Conservation (phyloP, 2,329 filamentous ascomycete genomes). For the Tympanopsis confertula region DNA sequence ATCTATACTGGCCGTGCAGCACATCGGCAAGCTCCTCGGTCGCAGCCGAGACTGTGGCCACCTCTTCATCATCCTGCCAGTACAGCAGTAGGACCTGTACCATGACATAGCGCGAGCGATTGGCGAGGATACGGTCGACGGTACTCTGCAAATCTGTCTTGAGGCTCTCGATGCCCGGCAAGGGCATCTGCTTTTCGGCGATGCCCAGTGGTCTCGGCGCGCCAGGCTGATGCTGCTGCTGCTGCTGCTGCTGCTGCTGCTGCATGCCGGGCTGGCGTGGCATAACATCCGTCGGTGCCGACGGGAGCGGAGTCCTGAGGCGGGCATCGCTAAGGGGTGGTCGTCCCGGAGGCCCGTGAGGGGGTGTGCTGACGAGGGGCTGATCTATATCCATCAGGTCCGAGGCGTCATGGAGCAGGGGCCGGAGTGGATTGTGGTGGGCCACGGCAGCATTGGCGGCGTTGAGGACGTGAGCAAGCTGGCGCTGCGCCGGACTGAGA, state of each 20-base stretch:
- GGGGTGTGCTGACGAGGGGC: conserved; percentile 16
- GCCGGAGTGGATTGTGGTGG: conserved; percentile 2
- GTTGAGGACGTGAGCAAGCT: conserved; percentile 15
- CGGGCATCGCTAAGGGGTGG: conserved; percentile 32
- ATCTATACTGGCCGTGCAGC: conserved; percentile 39
- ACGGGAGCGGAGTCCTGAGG: conserved; percentile 42
- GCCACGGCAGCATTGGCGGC: background rate
- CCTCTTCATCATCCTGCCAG: conserved; percentile 42
- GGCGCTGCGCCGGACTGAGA: conserved; percentile 30
- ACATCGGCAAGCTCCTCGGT: conserved; percentile 36
- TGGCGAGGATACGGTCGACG: conserved; percentile 35
- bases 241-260: background rate
- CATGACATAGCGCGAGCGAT: conserved; percentile 39
- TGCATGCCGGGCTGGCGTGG: too few species aligned
- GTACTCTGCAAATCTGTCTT: conserved; percentile 39
- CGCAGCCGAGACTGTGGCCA: conserved; percentile 21
- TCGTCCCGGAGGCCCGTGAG: conserved; percentile 14
- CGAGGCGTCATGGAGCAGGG: conserved; percentile 29
- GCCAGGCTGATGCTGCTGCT: background rate
- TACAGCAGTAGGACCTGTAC: conserved; percentile 39
- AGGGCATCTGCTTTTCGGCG: too few species aligned
- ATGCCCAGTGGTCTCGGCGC: too few species aligned
- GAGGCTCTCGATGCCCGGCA: conserved; percentile 37
- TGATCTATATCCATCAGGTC: conserved; percentile 46
- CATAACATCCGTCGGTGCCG: conserved; percentile 42